Conservation (phyloP, 192 early-diverging fungal species). For the Helicostylum pulchrum region DNA sequence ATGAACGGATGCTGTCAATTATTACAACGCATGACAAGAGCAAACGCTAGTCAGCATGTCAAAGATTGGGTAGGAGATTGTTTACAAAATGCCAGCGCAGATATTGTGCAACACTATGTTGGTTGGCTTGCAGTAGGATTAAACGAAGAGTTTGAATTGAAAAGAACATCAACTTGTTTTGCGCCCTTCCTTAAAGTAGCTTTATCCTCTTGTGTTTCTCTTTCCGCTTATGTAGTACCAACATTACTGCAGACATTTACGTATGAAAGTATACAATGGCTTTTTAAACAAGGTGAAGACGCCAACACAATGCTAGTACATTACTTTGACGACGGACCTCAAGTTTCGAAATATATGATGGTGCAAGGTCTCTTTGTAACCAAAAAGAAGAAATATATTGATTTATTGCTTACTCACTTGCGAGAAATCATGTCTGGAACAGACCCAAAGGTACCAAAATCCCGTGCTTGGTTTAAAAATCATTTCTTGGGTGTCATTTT, state of each 20-base stretch:
- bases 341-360: conserved; percentile 12
- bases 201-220: neutral
- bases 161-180: neutral
- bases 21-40: conserved; percentile 12
- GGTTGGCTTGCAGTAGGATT: conserved; percentile 20
- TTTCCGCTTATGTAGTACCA: conserved; percentile 18
- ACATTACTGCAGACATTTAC: conserved; percentile 1
- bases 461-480: conserved; percentile 20
- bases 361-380: conserved; percentile 4
- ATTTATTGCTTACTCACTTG: conserved; percentile 8
- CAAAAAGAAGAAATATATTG: conserved; percentile 18
- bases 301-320: conserved; percentile 8
- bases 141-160: neutral
- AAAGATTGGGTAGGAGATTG: conserved; percentile 22
- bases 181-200: neutral
- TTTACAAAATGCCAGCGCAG: conserved; percentile 13
- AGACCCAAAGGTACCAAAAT: neutral
- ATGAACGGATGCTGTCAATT: conserved; percentile 9
- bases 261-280: neutral
- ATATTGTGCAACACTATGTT: conserved; percentile 15
- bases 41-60: neutral
- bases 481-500: conserved; percentile 23
- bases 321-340: conserved; percentile 23
- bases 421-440: neutral
- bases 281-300: neutral